phyloP scores from a whole-genome alignment of 208 protist species.

The Leptomonas pyrrhocoris region DNA sequence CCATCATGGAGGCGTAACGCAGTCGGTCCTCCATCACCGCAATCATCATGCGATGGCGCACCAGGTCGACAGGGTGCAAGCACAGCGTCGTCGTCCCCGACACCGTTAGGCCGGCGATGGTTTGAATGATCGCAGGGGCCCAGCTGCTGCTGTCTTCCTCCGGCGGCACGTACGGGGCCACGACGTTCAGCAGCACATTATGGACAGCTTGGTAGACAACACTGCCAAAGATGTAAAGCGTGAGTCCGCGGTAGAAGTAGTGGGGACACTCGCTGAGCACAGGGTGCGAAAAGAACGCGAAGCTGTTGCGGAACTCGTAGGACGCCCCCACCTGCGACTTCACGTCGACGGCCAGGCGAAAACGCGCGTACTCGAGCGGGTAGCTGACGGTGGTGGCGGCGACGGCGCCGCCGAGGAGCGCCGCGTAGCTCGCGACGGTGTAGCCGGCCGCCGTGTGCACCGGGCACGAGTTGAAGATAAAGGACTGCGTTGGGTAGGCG shows the following conservation, averaged over 20 bases:
- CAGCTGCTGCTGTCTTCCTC: conserved; percentile 41
- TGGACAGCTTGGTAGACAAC: conserved; percentile 63
- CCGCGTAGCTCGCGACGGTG: conserved; percentile 54
- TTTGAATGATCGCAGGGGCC: conserved; percentile 51
- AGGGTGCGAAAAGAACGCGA: conserved; percentile 77
- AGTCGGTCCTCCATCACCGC: conserved; percentile 66
- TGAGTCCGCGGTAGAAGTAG: conserved; percentile 72
- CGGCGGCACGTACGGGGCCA: conserved; percentile 53
- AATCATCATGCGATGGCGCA: conserved; percentile 85
- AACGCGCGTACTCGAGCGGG: conserved; percentile 80
- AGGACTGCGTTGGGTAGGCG: conserved; percentile 53
- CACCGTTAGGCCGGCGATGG: conserved; percentile 46
- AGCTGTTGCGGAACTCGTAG: conserved; percentile 75
- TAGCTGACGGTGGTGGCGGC: conserved; percentile 68
- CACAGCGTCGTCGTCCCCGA: conserved; percentile 65
- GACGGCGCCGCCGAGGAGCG: conserved; percentile 48
- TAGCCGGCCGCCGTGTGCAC: conserved; percentile 41
- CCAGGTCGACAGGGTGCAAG: conserved; percentile 76
- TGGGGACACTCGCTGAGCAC: conserved; percentile 72
- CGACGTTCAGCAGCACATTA: conserved; percentile 34
- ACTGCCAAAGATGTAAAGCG: conserved; percentile 69
- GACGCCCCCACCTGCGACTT: conserved; percentile 46
- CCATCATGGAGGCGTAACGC: conserved; percentile 56
- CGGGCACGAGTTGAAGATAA: conserved; percentile 57
- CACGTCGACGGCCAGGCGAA: conserved; percentile 81